Evolutionary conservation across 345 rosid genomes (phyloP), one percentile per base, ranked within the genome.

Genomic region (Boechera stricta): DNA sequence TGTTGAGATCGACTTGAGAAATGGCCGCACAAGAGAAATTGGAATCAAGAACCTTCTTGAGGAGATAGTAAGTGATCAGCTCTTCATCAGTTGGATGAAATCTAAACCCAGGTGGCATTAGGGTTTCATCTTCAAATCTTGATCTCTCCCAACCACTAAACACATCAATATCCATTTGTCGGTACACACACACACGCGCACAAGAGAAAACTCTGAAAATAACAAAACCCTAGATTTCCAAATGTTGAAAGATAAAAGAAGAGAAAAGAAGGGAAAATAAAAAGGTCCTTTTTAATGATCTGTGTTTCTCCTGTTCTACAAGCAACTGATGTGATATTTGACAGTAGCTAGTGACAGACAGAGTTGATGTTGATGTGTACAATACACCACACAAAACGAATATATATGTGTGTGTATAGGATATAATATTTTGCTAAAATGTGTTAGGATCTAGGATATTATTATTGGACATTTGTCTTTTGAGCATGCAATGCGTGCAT

Each of bases 11-110:
- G 51, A 90, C 97, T 68, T 91, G 93, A 13, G 97, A 90, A 56
- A 94, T 87, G 52, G 97, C 97, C 1, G 89, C 79, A 31, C 93
- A 88, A 1, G 91, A 60, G 86, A 94, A 94, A 73, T 54, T 82
- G 67, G 89, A 75, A 70, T 94, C 96, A 7, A 89, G 85, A 58
- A 94, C 97, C 56, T 94, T 94, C 85, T 83, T 86, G 31, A 91
- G 89, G 13, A 94, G 90, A 60, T 94, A 94, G 81, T 78, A 87
- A n/a, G 96, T 91, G 63, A 94, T 87, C 35, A 94, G 94, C 84
- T 94, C 98, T 75, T 94, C 98, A 61, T 93, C 98, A 8, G 96
- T 91, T 0, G 98, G 98, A 85, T 93, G 98, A 74, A 93, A 93
- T 16, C 98, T 80, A 77, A 91, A 94, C 5, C 98, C 98, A 31